phyloP scores from a whole-genome alignment of 352 stramenopile genomes.

The Aphanomyces euteiches region DNA sequence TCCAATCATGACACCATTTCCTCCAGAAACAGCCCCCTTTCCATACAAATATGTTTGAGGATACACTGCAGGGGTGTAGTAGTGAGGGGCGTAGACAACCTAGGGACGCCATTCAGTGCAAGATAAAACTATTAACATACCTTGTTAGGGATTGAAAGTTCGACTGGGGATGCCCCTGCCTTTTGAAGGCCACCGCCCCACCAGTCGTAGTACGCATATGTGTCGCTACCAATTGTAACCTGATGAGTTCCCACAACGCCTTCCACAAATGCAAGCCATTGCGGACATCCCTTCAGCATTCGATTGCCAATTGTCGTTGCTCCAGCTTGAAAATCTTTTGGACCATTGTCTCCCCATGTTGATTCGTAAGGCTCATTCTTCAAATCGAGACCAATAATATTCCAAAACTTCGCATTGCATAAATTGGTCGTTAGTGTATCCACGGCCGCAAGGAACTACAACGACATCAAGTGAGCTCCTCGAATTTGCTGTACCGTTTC shows the following conservation, averaged over 20 bases:
- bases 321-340: conserved; percentile 53
- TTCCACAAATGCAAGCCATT: conserved; percentile 71
- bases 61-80: conserved; percentile 72
- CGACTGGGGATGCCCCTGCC: conserved; percentile 42
- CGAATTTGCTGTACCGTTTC: conserved; percentile 33
- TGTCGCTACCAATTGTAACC: conserved; percentile 39
- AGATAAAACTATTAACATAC: neutral
- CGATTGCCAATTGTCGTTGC: conserved; percentile 59
- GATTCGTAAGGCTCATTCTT: conserved; percentile 72
- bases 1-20: conserved; percentile 33
- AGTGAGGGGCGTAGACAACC: conserved; percentile 67
- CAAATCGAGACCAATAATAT: conserved; percentile 61
- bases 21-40: conserved; percentile 37
- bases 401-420: conserved; percentile 59
- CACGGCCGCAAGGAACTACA: conserved; percentile 47
- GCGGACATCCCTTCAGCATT: conserved; percentile 58
- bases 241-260: conserved; percentile 50
- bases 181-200: conserved; percentile 56
- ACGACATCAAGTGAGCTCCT: conserved; percentile 19
- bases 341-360: conserved; percentile 41
- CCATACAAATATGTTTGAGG: conserved; percentile 64
- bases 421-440: conserved; percentile 57
- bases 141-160: conserved; percentile 50
- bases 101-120: conserved; percentile 33
- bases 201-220: conserved; percentile 60